Evolutionary conservation across 805 yeast genomes (phyloP), one percentile per base, ranked within the genome.

Genomic region (Starmerella sp.): DNA sequence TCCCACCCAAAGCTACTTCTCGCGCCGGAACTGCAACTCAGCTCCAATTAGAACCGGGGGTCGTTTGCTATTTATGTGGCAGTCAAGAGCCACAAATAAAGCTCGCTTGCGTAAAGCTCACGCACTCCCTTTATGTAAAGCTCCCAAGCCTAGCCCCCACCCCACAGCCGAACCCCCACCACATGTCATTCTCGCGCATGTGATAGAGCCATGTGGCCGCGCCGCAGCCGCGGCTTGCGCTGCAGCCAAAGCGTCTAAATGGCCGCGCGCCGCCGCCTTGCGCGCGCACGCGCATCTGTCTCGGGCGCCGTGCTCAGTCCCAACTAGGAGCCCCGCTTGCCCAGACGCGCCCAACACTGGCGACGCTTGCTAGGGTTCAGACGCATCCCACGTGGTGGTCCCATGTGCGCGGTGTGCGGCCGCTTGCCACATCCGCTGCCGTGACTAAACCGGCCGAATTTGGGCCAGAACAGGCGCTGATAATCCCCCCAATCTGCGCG

Each of bases 91-190:
- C 49, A 46, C 49, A 14, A 32, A 46, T 10, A 34, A 32, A 4
- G 15, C 39, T 29, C 49, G 31, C 31, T 9, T 15, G 30, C 39
- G 39, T 31, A 31, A 44, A 7, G 30, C 29, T n/a, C 6, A n/a
- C 38, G 36, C 39, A 39, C 39, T 11, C 32, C 15, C 31, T 46
- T 46, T 46, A 46, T 46, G 49, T 46, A 46, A 46, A 46, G 15
- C 37, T 46, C 49, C 49, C 49, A 34, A 43, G n/a, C 15, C 47
- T 29, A 14, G 35, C 14, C 39, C 49, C 49, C 37, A 17, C 49
- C 38, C 36, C 48, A 30, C 48, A 30, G 2, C 48, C 37, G n/a
- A 44, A 15, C 48, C 48, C 36, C 28, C 30, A 17, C 15, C 37
- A 34, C 38, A 46, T 46, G 41, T 15, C 15, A 5, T 31, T 30